These are phyloP conservation scores for Saccharomyces hybrid DNA, from an alignment of 1,139 yeast species.

Conservation along the genomic window DNA sequence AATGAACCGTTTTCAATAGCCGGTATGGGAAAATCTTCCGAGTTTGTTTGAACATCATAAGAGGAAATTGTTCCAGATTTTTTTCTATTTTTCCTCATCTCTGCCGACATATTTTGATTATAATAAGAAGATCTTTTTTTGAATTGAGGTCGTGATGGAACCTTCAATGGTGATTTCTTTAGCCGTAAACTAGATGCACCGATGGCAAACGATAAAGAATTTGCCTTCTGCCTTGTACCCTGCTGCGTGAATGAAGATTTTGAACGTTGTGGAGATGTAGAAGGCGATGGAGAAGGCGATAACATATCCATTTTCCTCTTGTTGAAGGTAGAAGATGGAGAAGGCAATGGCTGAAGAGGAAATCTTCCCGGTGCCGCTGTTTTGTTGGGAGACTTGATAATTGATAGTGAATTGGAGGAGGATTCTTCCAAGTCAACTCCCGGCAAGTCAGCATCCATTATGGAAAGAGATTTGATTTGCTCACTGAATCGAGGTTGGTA, in stretches of 20 bases:
- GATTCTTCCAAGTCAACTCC: not conserved
- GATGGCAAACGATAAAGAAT: not conserved
- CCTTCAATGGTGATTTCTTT: not conserved
- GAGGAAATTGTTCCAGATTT: not conserved
- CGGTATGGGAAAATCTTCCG: not conserved
- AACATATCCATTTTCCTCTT: not conserved
- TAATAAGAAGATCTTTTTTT: not conserved
- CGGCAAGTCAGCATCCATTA: not conserved
- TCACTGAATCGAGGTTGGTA: slow-evolving; percentile 2
- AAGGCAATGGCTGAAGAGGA: not conserved
- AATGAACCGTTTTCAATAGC: not conserved
- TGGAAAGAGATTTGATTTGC: slow-evolving; percentile 2
- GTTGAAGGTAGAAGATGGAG: not conserved
- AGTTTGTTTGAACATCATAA: not conserved
- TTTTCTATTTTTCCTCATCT: not conserved
- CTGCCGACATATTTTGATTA: not conserved
- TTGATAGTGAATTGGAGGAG: not conserved
- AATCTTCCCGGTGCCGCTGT: not conserved
- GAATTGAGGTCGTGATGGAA: not conserved
- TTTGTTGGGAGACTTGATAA: not conserved
- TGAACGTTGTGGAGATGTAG: not conserved
- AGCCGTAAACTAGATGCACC: not conserved
- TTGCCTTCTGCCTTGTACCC: not conserved
- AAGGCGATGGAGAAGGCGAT: not conserved
- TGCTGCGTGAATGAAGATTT: not conserved